Evolutionary conservation across 1,139 yeast species (phyloP).

Genomic region (Hansenula sp.): DNA sequence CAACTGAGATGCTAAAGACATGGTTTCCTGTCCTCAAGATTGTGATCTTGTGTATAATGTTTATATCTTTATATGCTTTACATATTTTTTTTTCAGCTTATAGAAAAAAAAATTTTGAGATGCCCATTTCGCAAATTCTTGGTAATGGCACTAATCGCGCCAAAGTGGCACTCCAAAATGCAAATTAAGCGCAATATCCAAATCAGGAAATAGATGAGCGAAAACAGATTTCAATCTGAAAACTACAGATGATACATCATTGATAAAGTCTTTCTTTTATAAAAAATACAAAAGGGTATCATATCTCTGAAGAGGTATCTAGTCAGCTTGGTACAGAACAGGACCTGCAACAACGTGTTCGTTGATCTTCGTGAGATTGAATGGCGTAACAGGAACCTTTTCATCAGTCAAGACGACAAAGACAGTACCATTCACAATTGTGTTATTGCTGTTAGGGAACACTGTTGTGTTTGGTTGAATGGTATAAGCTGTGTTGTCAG

Average conservation of each 20-base stretch:
- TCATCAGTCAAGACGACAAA: not conserved
- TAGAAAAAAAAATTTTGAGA: conserved; percentile 10
- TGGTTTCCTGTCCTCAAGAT: not conserved
- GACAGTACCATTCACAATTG: not conserved
- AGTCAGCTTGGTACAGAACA: not conserved
- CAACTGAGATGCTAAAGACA: conserved; percentile 70
- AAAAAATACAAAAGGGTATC: too few relatives aligned
- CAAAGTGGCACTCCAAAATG: not conserved
- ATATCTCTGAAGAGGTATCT: too few relatives aligned
- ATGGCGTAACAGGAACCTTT: not conserved
- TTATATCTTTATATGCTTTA: not conserved
- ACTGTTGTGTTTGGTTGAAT: not conserved
- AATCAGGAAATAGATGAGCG: too few relatives aligned
- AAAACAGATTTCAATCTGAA: not conserved
- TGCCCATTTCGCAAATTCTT: conserved; percentile 2
- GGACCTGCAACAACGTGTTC: not conserved
- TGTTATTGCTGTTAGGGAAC: not conserved
- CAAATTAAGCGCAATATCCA: not conserved
- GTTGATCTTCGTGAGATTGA: not conserved
- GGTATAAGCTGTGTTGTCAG: not conserved
- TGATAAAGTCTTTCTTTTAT: too few relatives aligned
- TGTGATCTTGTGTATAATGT: not conserved
- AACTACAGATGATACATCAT: not conserved
- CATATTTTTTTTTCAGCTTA: not conserved
- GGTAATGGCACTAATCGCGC: not conserved